phyloP scores from a whole-genome alignment of 1,284 basidiomycete genomes.

The Retiboletus flavoniger region DNA sequence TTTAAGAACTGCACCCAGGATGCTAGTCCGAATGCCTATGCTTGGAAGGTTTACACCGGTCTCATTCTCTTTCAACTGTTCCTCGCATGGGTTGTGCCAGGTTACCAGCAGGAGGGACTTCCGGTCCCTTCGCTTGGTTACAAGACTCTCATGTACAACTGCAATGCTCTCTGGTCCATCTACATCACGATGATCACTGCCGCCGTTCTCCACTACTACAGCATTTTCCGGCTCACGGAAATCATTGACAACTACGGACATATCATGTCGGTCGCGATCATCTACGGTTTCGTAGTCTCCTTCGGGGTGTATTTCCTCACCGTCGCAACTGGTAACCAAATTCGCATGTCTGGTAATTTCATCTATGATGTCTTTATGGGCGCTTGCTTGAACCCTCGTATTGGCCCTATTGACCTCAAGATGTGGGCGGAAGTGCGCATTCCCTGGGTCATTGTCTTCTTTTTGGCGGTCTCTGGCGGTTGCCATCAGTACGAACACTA shows the following conservation, averaged over 20 bases:
- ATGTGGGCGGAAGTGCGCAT: slow-evolving; percentile 99
- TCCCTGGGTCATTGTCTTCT: slow-evolving; percentile 96
- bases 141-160: slow-evolving; percentile 94
- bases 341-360: slow-evolving; percentile 92
- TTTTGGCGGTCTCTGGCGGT: slow-evolving; percentile 87
- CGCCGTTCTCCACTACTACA: slow-evolving; percentile 73
- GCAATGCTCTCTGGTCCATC: slow-evolving; percentile 88
- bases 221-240: slow-evolving; percentile 88
- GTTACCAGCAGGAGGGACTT: slow-evolving; percentile 90
- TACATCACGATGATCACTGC: slow-evolving; percentile 86
- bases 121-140: slow-evolving; percentile 91
- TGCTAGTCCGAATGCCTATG: slow-evolving; percentile 86
- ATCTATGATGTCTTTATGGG: slow-evolving; percentile 98
- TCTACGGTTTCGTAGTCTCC: slow-evolving; percentile 84
- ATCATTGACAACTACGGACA: slow-evolving; percentile 97
- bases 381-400: slow-evolving; percentile 88
- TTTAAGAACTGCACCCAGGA: slow-evolving; percentile 51
- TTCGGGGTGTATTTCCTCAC: slow-evolving; percentile 79
- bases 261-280: slow-evolving; percentile 95
- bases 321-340: slow-evolving; percentile 74
- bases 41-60: slow-evolving; percentile 87
- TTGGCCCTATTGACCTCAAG: slow-evolving; percentile 94
- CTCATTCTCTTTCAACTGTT: slow-evolving; percentile 89
- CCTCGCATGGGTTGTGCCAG: slow-evolving; percentile 89
- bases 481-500: slow-evolving; percentile 94